phyloP scores from a whole-genome alignment of 805 yeast genomes.

The Nematodospora valgi region DNA sequence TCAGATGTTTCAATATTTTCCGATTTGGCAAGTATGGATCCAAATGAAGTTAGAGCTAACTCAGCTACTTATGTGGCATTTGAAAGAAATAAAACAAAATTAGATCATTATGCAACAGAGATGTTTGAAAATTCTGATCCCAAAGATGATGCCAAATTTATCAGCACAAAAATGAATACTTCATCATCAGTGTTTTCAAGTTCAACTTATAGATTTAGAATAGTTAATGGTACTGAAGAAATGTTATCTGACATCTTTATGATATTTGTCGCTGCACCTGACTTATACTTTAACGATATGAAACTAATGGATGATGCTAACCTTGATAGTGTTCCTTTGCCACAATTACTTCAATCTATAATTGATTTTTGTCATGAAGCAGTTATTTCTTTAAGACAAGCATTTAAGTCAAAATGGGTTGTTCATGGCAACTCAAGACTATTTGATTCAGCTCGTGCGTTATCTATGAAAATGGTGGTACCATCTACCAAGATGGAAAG shows the following conservation, averaged over 20 bases:
- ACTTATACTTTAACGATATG: slow-evolving; percentile 28
- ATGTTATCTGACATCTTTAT: slow-evolving; percentile 29
- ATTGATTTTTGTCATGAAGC: slow-evolving; percentile 22
- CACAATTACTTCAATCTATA: slow-evolving; percentile 13
- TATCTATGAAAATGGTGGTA: slow-evolving; percentile 29
- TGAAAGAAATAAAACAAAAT: slow-evolving; percentile 11
- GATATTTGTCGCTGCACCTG: slow-evolving; percentile 32
- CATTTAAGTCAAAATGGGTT: slow-evolving; percentile 14
- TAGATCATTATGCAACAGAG: slow-evolving; percentile 18
- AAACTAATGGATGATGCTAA: slow-evolving; percentile 18
- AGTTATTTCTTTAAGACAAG: slow-evolving; percentile 15
- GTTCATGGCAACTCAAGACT: slow-evolving; percentile 16
- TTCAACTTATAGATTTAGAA: slow-evolving; percentile 5
- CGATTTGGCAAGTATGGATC: slow-evolving; percentile 6
- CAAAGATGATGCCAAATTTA: neutral
- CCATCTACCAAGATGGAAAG: slow-evolving; percentile 12
- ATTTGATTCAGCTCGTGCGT: slow-evolving; percentile 32
- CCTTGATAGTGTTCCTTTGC: slow-evolving; percentile 11
- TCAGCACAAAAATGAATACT: neutral
- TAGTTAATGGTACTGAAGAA: slow-evolving; percentile 21
- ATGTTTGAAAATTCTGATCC: neutral
- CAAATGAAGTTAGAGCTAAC: slow-evolving; percentile 3
- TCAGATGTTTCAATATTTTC: slow-evolving; percentile 12
- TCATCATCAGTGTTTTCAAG: slow-evolving; percentile 5
- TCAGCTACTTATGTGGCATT: slow-evolving; percentile 4